Conservation (phyloP, 768 basidiomycete genomes). For the Naganishia kalamii region DNA sequence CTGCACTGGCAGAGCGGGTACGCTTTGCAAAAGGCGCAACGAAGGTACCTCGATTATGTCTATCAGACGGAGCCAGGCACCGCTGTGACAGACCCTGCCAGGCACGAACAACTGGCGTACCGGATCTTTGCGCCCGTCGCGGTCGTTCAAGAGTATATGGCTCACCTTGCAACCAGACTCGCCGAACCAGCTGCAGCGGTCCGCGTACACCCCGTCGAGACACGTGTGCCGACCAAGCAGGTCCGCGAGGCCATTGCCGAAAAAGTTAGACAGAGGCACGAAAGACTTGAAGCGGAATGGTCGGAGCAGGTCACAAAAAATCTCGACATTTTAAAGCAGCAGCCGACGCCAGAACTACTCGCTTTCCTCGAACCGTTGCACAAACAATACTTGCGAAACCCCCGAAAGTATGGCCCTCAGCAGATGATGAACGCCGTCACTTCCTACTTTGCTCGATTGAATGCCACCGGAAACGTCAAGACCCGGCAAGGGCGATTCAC, state of each 20-base stretch:
- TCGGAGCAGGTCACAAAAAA: neutral
- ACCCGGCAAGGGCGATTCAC: neutral
- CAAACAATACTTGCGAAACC: conserved; percentile 16
- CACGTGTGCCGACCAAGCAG: neutral
- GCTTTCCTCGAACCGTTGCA: conserved; percentile 15
- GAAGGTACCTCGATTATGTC: conserved; percentile 15
- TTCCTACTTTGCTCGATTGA: neutral
- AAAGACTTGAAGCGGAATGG: conserved; percentile 10
- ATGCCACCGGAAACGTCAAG: neutral
- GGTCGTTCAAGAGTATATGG: neutral
- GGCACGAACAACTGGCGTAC: conserved; percentile 6
- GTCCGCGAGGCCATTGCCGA: conserved; percentile 15
- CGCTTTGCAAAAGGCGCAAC: conserved; percentile 18
- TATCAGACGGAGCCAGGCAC: neutral
- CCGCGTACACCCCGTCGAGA: neutral
- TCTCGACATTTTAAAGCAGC: neutral
- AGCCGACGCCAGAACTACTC: neutral
- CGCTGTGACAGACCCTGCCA: neutral
- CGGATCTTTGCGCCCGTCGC: conserved; percentile 19
- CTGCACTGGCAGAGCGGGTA: conserved; percentile 16
- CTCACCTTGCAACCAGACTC: neutral
- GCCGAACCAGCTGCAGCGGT: neutral
- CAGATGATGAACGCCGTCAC: conserved; percentile 3
- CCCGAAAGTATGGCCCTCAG: conserved; percentile 6
- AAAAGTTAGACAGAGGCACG: conserved; percentile 5